Conservation (phyloP, 2,329 filamentous ascomycete genomes). For the Alternaria arbusti region DNA sequence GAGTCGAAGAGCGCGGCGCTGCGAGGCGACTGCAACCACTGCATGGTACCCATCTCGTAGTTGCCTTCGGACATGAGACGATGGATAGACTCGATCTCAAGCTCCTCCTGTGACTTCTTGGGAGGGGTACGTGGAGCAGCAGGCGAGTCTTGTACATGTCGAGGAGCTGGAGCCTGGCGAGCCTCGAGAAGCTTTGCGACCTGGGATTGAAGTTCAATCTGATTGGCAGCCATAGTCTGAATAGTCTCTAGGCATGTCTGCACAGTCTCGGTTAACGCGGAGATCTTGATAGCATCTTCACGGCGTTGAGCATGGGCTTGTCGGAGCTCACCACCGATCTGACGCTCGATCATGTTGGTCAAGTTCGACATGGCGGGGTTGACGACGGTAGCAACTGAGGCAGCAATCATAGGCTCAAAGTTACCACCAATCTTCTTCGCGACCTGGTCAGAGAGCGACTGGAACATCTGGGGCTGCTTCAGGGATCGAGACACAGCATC, state of each 20-base stretch:
- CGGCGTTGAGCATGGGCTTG: conserved; percentile 60
- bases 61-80: conserved; percentile 65
- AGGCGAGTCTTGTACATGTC: conserved; percentile 20
- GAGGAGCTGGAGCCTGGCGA: conserved; percentile 17
- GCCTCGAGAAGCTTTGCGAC: conserved; percentile 53
- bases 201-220: conserved; percentile 70
- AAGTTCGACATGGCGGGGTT: conserved; percentile 71
- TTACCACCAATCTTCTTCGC: conserved; percentile 69
- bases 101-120: conserved; percentile 58
- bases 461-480: conserved; percentile 75
- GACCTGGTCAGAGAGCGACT: conserved; percentile 74
- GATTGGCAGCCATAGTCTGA: conserved; percentile 70
- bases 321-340: conserved; percentile 59
- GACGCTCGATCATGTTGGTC: conserved; percentile 70
- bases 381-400: conserved; percentile 62
- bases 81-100: conserved; percentile 68
- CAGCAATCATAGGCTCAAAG: conserved; percentile 71
- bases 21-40: conserved; percentile 68
- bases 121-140: conserved; percentile 48
- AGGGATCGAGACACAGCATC: conserved; percentile 70
- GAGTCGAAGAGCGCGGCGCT: conserved; percentile 67
- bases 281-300: conserved; percentile 69
- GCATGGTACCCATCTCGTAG: conserved; percentile 56
- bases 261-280: conserved; percentile 72
- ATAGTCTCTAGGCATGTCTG: conserved; percentile 72